Evolutionary conservation across 805 yeast genomes (phyloP), one percentile per base, ranked within the genome.

Genomic region (Saturnispora dispora): DNA sequence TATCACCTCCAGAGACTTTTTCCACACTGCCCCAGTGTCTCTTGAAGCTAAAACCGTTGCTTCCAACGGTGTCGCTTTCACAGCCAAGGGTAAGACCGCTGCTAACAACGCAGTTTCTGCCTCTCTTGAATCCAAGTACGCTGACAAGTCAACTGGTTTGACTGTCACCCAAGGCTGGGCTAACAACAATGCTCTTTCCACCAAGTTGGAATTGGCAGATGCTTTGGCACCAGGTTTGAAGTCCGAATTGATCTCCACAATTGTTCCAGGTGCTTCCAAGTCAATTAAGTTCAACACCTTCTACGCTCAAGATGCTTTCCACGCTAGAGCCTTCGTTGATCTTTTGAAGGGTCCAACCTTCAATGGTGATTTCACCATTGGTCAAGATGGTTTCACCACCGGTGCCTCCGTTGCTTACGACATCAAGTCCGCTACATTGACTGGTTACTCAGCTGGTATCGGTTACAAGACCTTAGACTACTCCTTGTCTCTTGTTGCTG

Each of bases 361-460:
- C 71, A 82, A 88, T 61, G 97, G 97, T 74, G 96, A 93, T 73
- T 79, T 88, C 68, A 83, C 96, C 58, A 81, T 90, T 65, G 95
- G 96, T 66, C 95, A 88, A 75, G 96, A 89, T 64, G 96, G 96
- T 63, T 84, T 89, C 80, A 82, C 95, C 61, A 91, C 91, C 63
- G 99, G 99, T 75, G 95, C 90, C 61, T 96, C 93, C 76, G 82
- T 91, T 68, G 93, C 96, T 64, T 93, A 93, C 79, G 98, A 93
- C 76, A 88, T 93, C 68, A 78, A 87, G 63, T 79, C 86, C 61
- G 98, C 96, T 67, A 79, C 88, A 72, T 83, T 93, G 69, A 86
- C 96, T 73, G 87, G 87, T 73, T 89, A 89, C 82, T 83, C 96
- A 55, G 85, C 90, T 57, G 96, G 95, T 63, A 76, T 87, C 63